Percentiles rank a stretch among this genome's conserved stretches.
Conservation (phyloP, 2,329 filamentous ascomycete species). For the Shiraia sp. region DNA sequence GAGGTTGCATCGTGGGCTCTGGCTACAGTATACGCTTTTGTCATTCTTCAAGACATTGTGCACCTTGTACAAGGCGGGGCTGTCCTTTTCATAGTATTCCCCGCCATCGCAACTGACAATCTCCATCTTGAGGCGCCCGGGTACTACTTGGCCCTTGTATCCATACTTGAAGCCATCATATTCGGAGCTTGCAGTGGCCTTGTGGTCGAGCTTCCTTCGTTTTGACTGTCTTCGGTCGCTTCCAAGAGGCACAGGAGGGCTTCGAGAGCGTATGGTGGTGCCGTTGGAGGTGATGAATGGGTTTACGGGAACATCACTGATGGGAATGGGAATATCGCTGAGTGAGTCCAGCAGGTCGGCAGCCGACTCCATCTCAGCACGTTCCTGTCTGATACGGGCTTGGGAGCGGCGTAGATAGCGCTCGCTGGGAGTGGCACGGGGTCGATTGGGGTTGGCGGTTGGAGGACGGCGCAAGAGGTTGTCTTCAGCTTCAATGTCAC, state of each 20-base stretch:
- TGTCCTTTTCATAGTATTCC: conserved; percentile 61
- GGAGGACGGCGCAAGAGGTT: conserved; percentile 16
- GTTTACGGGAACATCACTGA: conserved; percentile 22
- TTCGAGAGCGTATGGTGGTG: conserved; percentile 21
- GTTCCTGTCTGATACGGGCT: conserved; percentile 33
- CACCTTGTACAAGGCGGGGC: conserved; percentile 35
- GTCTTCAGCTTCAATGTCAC: conserved; percentile 19
- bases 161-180: conserved; percentile 71
- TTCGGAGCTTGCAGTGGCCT: conserved; percentile 22
- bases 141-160: conserved; percentile 82
- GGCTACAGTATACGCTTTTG: conserved; percentile 84
- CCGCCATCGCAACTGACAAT: conserved; percentile 89
- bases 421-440: conserved; percentile 40
- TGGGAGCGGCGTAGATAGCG: conserved; percentile 41
- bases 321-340: conserved; percentile 22
- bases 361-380: conserved; percentile 25
- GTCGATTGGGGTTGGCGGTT: conserved; percentile 31
- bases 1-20: conserved; percentile 85
- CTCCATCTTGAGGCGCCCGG: conserved; percentile 81
- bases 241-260: conserved; percentile 26
- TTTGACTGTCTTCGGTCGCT: conserved; percentile 31
- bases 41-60: conserved; percentile 76
- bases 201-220: conserved; percentile 47
- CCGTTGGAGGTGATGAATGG: conserved; percentile 15
- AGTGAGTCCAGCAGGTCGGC: conserved; percentile 27